Evolutionary conservation across 75 land plant species (phyloP).

Genomic region (Cunninghamia lanceolata): DNA sequence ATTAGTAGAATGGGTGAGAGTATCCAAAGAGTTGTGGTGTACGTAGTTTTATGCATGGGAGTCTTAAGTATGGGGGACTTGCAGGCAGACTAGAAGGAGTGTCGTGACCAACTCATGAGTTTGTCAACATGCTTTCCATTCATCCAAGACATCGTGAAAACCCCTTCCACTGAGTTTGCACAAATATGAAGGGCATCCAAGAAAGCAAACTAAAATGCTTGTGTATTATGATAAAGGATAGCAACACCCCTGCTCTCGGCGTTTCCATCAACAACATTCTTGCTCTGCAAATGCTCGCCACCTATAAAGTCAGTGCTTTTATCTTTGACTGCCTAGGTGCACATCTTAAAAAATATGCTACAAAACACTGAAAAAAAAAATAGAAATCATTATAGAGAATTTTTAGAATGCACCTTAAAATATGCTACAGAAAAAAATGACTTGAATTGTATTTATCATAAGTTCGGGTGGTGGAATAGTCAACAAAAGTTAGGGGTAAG

Average conservation of each 20-base stretch:
- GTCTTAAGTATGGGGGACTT: conserved; percentile 12
- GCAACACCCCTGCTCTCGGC: conserved; percentile 33
- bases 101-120: conserved; percentile 17
- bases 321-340: conserved; percentile 34
- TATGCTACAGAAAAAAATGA: too few relatives aligned
- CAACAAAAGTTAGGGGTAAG: too few relatives aligned
- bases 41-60: too few relatives aligned
- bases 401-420: too few relatives aligned
- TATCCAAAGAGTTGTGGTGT: too few relatives aligned
- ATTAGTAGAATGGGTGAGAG: too few relatives aligned
- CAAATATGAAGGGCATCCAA: conserved; percentile 13
- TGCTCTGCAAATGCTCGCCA: conserved; percentile 22
- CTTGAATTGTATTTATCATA: too few relatives aligned
- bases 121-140: conserved; percentile 23
- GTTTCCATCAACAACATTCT: conserved; percentile 32
- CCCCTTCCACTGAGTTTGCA: conserved; percentile 37
- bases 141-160: conserved; percentile 21
- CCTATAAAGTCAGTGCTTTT: conserved; percentile 25
- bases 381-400: too few relatives aligned
- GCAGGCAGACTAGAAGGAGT: conserved; percentile 25
- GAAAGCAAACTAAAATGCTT: conserved; percentile 34
- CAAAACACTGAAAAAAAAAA: too few relatives aligned
- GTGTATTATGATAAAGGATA: conserved; percentile 37
- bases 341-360: too few relatives aligned
- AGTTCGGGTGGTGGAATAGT: too few relatives aligned